A percentile compares a stretch with the other conserved stretches of the same genome.
Evolutionary conservation across 2,329 filamentous ascomycete genomes (phyloP).

Genomic region (Fusarium sp.): DNA sequence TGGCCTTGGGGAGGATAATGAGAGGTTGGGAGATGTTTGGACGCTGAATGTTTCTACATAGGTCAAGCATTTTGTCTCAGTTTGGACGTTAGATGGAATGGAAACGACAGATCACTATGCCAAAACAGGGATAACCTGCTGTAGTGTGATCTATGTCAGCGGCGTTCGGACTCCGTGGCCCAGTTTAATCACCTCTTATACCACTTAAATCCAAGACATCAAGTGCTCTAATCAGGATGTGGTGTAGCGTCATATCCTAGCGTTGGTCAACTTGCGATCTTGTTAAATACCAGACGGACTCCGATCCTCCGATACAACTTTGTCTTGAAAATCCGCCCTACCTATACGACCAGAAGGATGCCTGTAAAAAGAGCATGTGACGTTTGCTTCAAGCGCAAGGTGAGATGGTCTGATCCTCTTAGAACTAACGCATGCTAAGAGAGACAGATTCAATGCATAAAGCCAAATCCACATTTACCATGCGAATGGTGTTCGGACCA

Average conservation of each 20-base stretch:
- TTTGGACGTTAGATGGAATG: not conserved
- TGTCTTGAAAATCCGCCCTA: too few species aligned
- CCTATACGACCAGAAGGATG: not conserved
- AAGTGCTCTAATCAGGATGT: too few species aligned
- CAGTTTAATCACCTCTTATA: too few species aligned
- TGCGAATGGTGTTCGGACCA: conserved; percentile 7
- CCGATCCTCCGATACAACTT: not conserved
- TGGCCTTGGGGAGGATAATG: not conserved
- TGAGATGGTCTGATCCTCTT: not conserved
- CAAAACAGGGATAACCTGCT: not conserved
- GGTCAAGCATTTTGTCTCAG: not conserved
- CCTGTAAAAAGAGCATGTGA: conserved; percentile 10
- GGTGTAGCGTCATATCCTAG: not conserved
- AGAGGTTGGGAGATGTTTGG: not conserved
- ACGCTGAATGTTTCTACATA: not conserved
- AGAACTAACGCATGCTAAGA: not conserved
- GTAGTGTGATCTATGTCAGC: not conserved
- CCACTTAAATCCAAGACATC: not conserved
- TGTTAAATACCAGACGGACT: conserved; percentile 1
- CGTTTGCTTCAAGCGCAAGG: conserved; percentile 11
- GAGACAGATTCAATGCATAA: conserved; percentile 5
- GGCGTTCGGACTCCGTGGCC: not conserved
- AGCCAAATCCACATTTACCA: not conserved
- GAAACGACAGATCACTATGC: not conserved
- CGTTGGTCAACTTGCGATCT: not conserved